Base-by-base conservation (phyloP, 805 yeast genomes). In the Lachancea kluyveri region DNA sequence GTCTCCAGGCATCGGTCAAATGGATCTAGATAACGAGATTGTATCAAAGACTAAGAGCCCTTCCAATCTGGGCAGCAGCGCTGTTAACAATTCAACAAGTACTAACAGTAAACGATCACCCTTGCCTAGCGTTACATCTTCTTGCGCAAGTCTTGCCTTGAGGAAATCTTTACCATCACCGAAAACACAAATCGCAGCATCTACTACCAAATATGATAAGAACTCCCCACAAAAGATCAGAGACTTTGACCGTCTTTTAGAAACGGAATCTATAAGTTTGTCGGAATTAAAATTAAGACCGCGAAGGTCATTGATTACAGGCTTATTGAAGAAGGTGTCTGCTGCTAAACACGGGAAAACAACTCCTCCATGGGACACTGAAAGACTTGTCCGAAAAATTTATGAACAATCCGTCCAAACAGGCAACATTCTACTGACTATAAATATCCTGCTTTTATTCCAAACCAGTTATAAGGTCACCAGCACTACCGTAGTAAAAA, bases 311-410 rank as follows among this genome's bases (percentile, higher is more conserved):
- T n/a, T n/a, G n/a, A n/a, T n/a, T n/a, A n/a, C n/a, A n/a, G n/a
- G n/a, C n/a, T n/a, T n/a, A n/a, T n/a, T n/a, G n/a, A n/a, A n/a
- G n/a, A n/a, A n/a, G n/a, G n/a, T n/a, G n/a, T n/a, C 25, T 22
- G 16, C 17, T 30, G 24, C 9, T 3, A 24, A 24, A 11, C 26
- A 30, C 12, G 10, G 12, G 14, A 26, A 16, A 8, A 14, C 17
- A 5, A 28, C 33, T 3, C 52, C 57, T 11, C 62, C 62, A 1
- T 57, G 62, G 62, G 37, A 43, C 22, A 42, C 60, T 4, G 37
- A 36, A 16, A 45, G 36, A n/a, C 30, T 57, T n/a, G 30, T 57
- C 3, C 43, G 35, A 23, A 57, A 55, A 36, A 32, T 56, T 4
- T 57, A 47, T 30, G 35, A 46, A 15, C 57, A 55, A 30, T 48